Percentiles rank a stretch among this genome's conserved stretches.
Evolutionary conservation across 306 rosid species (phyloP).

Genomic region (Chamaecrista fasciculata): DNA sequence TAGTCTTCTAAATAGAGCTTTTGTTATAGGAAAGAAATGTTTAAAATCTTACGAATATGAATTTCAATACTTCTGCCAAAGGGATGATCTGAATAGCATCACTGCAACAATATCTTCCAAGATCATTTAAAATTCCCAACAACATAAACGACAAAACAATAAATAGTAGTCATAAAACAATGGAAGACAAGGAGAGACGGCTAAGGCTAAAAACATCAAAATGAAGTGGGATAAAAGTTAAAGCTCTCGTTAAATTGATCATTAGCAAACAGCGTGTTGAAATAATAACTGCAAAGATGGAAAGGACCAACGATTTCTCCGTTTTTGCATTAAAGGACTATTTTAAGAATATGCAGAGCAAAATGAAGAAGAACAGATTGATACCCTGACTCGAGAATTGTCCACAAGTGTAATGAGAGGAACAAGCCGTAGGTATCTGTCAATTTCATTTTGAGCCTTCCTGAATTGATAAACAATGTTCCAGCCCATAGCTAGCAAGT

Average conservation of each 20-base stretch:
- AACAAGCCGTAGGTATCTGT: slow-evolving; percentile 79
- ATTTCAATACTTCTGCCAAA: not conserved
- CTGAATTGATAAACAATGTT: slow-evolving; percentile 95
- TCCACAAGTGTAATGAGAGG: slow-evolving; percentile 93
- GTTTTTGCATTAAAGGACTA: not conserved
- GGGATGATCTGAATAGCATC: not conserved
- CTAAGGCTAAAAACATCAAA: slow-evolving; percentile 1
- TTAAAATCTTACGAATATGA: not conserved
- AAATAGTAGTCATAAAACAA: not conserved
- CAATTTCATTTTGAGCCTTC: slow-evolving; percentile 92
- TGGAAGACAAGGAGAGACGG: slow-evolving; percentile 1
- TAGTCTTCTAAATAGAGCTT: slow-evolving; percentile 15
- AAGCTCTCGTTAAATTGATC: slow-evolving; percentile 5
- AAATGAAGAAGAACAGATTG: slow-evolving; percentile 28
- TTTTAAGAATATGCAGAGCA: not conserved
- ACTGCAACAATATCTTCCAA: not conserved
- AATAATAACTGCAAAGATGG: slow-evolving; percentile 8
- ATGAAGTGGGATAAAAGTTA: slow-evolving; percentile 1
- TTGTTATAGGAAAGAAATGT: not conserved
- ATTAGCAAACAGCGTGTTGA: slow-evolving; percentile 1
- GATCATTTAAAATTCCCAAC: not conserved
- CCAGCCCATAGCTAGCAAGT: slow-evolving; percentile 98
- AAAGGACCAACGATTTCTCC: not conserved
- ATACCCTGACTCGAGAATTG: slow-evolving; percentile 90
- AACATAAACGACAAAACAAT: not conserved